Base-by-base conservation (phyloP, 768 basidiomycete species). In the Kwoniella dejecticola region DNA sequence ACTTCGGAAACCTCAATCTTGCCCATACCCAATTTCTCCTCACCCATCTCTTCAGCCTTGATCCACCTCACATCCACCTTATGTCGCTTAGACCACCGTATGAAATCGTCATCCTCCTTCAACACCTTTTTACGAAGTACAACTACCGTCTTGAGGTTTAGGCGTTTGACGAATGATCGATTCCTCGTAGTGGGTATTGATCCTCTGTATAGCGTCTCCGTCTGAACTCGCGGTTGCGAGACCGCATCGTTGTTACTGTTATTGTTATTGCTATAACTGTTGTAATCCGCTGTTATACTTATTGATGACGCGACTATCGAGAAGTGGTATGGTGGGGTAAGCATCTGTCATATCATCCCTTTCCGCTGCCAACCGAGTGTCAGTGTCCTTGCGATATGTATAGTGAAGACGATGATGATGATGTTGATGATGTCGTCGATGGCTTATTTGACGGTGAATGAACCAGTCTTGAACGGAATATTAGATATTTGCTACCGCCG, bases 271-370 rank as follows among this genome's bases (percentile, higher is more conserved):
- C 4, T 38, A 59, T 47, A 21, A 23, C n/a, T 15, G 33, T n/a
- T 41, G 38, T 12, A 2, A 11, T n/a, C 17, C 12, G 27, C 12
- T 10, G 24, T 27, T 10, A n/a, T n/a, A n/a, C n/a, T n/a, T n/a
- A 40, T 49, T 8, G 67, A 62, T 45, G 54, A 48, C 21, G 69
- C 63, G 27, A 72, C 65, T 17, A 67, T 72, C 21, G 66, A 64
- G 52, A 69, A 75, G 57, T 75, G 70, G 33, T 69, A 72, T 12
- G 73, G 73, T 12, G 73, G 70, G 21, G 73, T 75, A 50, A 74
- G 66, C 67, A 70, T 71, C 24, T 15, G 41, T 42, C 42, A 57
- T 57, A 47, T 33, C 55, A 44, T 46, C 19, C 5, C 12, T 42
- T 6, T 29, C 12, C n/a, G 19, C 13, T 52, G n/a, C n/a, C n/a